A percentile compares a stretch with the other conserved stretches of the same genome.
Conservation (phyloP, 345 rosid species). For the Citrus trifoliata region DNA sequence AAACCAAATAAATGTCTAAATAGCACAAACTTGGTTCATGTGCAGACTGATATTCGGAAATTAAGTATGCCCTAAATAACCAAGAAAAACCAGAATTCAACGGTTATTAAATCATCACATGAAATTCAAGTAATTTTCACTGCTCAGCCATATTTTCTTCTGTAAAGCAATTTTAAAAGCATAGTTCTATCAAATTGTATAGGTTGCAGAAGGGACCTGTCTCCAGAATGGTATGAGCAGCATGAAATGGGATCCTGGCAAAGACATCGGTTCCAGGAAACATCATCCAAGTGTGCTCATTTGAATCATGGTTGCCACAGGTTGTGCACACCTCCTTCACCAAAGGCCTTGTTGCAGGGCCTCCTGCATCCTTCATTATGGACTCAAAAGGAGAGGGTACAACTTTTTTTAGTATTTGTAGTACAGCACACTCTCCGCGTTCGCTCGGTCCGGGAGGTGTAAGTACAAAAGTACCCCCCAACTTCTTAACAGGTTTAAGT, state of each 20-base stretch:
- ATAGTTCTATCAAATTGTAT: neutral
- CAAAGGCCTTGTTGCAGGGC: slow-evolving; percentile 45
- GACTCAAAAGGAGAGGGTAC: slow-evolving; percentile 64
- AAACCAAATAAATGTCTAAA: neutral
- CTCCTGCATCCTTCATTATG: slow-evolving; percentile 62
- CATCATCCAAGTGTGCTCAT: slow-evolving; percentile 79
- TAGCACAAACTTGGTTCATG: neutral
- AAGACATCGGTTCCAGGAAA: slow-evolving; percentile 76
- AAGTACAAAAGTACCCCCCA: neutral
- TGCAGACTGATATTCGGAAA: neutral
- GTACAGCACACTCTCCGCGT: neutral
- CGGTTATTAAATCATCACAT: neutral
- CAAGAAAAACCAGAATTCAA: neutral
- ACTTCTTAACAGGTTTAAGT: neutral
- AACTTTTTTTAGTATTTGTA: neutral
- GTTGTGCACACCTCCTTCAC: slow-evolving; percentile 77
- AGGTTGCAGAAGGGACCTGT: slow-evolving; percentile 44
- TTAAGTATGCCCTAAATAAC: neutral
- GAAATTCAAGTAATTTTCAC: neutral
- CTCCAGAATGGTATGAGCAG: slow-evolving; percentile 72
- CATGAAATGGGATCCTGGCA: slow-evolving; percentile 72
- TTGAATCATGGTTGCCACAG: slow-evolving; percentile 68
- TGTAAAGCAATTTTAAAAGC: neutral
- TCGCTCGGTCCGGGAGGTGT: neutral
- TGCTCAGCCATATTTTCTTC: neutral